Evolutionary conservation across 345 rosid genomes (phyloP), one percentile per base, ranked within the genome.

Genomic region (Cardamine occulta): DNA sequence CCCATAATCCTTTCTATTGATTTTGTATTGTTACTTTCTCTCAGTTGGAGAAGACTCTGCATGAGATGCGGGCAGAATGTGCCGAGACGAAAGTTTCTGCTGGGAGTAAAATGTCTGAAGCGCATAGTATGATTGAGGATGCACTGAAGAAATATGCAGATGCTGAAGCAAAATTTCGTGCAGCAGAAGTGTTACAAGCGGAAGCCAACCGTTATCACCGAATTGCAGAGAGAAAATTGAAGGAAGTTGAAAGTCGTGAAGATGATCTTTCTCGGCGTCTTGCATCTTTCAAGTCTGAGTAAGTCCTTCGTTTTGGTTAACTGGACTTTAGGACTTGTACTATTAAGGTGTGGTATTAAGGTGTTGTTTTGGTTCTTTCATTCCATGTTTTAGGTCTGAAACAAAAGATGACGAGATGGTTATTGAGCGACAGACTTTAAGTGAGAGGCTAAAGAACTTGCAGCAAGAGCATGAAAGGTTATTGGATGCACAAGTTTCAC

Each of bases 61-160:
- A 90, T 71, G 99, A 92, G 85, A 90, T 95, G 82, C 97, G 98
- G 74, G 86, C 91, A 52, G 97, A 95, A 80, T 84, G 87, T 84
- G 97, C 98, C 19, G 99, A 95, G 85, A 82, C 81, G 0, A 95
- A 92, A 85, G 90, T 95, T 85, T 88, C 19, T 19, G 19, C 19
- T 19, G 19, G 19, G 19, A 19, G 19, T 19, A 19, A 19, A 19
- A 19, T 19, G 75, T 84, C 88, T 70, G 97, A 90, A 81, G 96
- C 90, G 48, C 83, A 70, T 17, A 63, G 3, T 35, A 86, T 90
- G 97, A 62, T 83, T 29, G 96, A 90, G 70, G 89, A 85, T 79
- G 89, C 90, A 7, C 87, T 85, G 71, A 87, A 85, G 76, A 95
- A 90, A 77, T 70, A 69, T 44, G 48, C 73, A 63, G 96, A 88